Base-by-base conservation (phyloP, 371 early-diverging fungal species). In the Mortierella sp. region DNA sequence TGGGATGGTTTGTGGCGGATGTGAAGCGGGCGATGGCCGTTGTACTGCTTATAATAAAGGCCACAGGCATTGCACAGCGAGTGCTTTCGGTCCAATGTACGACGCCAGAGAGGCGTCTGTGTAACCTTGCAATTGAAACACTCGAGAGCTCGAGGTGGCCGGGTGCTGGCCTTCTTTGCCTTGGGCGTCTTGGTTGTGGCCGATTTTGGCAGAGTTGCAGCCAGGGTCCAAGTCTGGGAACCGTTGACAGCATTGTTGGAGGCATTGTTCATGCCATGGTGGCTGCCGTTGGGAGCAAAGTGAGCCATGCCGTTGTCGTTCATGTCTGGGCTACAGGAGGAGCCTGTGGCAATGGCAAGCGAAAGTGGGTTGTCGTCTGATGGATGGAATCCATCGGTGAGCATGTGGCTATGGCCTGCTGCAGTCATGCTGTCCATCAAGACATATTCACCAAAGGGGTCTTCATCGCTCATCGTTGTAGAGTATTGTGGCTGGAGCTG, bases 1-100 rank as follows among this genome's bases (percentile, higher is more conserved):
- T 64, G 50, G 26, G 74, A 84, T 60, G 85, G 85, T 74, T 89
- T 90, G 72, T 89, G 86, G 37, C 88, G 88, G 45, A 89, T 84
- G 62, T 86, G 84, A 18, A 89, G 82, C 15, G 93, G 93, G 25
- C 93, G 87, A 64, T 93, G 92, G 4, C 82, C 84, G 30, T 90
- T 87, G 76, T 92, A 91, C 64, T 91, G 91, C 75, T 92, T 93
- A 68, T 86, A 92, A 82, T 92, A 94, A 19, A 93, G 82, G 37
- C 92, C 93, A 79, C 95, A 95, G 11, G 95, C 94, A 80, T 95
- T 95, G 81, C 94, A 95, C 19, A 95, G 83, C 14, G 88, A 87
- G 70, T 93, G 92, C 52, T 84, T 84, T 52, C 90, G 86, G 68
- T 94, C 94, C 19, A 90, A 86, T 16, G 94, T 92, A 18, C 93